phyloP scores from a whole-genome alignment of 2,329 filamentous ascomycete genomes.

The Colletotrichum tropicicola region DNA sequence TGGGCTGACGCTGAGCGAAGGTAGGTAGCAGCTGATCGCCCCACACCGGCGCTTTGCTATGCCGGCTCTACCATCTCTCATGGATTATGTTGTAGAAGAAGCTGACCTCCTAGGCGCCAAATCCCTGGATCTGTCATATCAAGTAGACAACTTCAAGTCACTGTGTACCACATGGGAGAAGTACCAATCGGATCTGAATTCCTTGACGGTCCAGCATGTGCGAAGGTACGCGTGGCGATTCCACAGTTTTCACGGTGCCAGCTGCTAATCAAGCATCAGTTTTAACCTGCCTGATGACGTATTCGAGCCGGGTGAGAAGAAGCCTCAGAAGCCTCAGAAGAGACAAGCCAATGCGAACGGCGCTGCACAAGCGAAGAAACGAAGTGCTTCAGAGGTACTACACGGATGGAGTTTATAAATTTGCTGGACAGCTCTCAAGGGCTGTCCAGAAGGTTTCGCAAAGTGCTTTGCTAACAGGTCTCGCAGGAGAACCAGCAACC shows the following conservation, averaged over 20 bases:
- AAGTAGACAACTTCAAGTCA: slow-evolving; percentile 88
- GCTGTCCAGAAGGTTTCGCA: slow-evolving; percentile 39
- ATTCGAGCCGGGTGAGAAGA: slow-evolving; percentile 81
- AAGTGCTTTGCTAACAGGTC: slow-evolving; percentile 40
- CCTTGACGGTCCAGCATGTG: slow-evolving; percentile 82
- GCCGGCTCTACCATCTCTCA: no score
- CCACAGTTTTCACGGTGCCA: background rate
- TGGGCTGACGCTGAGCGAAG: slow-evolving; percentile 80
- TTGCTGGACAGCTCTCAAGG: background rate
- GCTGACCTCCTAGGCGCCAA: slow-evolving; percentile 65
- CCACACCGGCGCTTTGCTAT: background rate
- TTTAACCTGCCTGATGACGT: slow-evolving; percentile 90
- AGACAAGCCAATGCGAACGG: slow-evolving; percentile 45
- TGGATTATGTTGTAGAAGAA: background rate
- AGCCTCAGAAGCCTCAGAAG: slow-evolving; percentile 63
- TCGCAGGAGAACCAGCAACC: slow-evolving; percentile 47
- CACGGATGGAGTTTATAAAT: background rate
- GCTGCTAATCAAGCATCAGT: slow-evolving; percentile 54
- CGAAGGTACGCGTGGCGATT: slow-evolving; percentile 73
- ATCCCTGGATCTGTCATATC: slow-evolving; percentile 79
- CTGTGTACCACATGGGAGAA: slow-evolving; percentile 80
- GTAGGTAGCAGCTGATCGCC: slow-evolving; percentile 55
- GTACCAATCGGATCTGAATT: slow-evolving; percentile 79
- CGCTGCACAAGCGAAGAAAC: slow-evolving; percentile 54
- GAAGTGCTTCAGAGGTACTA: slow-evolving; percentile 56